Base-by-base conservation (phyloP, 805 yeast species). In the Pichia kluyveri region DNA sequence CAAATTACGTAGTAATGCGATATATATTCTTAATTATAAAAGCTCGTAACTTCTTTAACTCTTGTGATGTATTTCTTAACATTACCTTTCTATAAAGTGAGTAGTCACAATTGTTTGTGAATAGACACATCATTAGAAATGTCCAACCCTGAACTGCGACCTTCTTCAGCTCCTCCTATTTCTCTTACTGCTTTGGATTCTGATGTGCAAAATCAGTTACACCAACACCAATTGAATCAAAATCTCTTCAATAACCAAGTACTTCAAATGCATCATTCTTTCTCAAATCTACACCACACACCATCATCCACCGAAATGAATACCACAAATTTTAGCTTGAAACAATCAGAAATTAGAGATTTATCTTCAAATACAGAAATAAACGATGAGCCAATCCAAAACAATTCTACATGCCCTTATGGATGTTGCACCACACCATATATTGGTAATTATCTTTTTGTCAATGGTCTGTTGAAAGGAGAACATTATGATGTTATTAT, bases 401-500 rank as follows among this genome's bases (percentile, higher is more conserved):
- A 15, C 8, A 34, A 18, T 34, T 14, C 37, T 8, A 34, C 37
- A 44, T 48, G 51, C 17, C 48, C 51, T 1, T 48, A 48, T 41
- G 48, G 51, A 10, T 48, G 51, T 36, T 48, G 51, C 30, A n/a
- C 36, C 17, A 45, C 46, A 2, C 44, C 44, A n/a, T 32, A 28
- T 12, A 44, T 44, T 5, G 42, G 48, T 8, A 47, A 48, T 32
- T 42, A 48, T 37, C 30, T 47, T 12, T 45, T 47, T 10, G 15
- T 41, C 2, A 57, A 66, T 38, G 79, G 76, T 1, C 68, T 70
- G 51, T 47, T 70, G 8, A 68, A 70, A 38, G 79, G 79, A 0
- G 67, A 65, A 2, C 73, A 75, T 48, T 69, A 75, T 1, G 80
- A 76, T 58, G 72, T 76, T 36, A 65, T 73, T 0, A 59, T 77